phyloP scores from a whole-genome alignment of 768 basidiomycete genomes.

The Podaxis mareebaensis region DNA sequence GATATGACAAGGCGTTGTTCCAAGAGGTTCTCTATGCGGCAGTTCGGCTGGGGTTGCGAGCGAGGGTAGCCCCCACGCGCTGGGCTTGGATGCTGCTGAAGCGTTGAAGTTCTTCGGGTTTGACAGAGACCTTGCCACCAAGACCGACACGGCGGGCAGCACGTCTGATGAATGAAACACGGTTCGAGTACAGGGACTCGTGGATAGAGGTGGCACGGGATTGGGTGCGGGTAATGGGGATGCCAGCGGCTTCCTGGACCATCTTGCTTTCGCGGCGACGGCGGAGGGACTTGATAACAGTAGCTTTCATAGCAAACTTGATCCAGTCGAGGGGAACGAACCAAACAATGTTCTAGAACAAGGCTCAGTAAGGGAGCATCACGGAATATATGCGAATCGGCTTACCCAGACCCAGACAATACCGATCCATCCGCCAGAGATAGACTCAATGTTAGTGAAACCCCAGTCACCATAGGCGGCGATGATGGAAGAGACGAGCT shows the following conservation, averaged over 20 bases:
- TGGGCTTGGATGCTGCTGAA: conserved; percentile 87
- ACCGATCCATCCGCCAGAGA: conserved; percentile 96
- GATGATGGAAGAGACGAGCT: conserved; percentile 94
- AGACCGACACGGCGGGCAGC: conserved; percentile 88
- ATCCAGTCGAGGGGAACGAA: conserved; percentile 94
- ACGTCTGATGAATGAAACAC: conserved; percentile 89
- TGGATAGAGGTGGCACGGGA: conserved; percentile 92
- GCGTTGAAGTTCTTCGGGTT: conserved; percentile 79
- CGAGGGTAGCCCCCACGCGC: conserved; percentile 71
- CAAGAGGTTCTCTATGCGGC: conserved; percentile 6
- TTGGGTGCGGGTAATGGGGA: conserved; percentile 82
- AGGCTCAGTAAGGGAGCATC: neutral
- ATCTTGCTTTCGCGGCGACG: conserved; percentile 54
- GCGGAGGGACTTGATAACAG: conserved; percentile 83
- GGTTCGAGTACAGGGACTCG: conserved; percentile 93
- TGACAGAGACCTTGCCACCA: conserved; percentile 73
- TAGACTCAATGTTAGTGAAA: conserved; percentile 78
- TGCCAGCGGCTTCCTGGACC: conserved; percentile 42
- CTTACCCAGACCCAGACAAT: conserved; percentile 95
- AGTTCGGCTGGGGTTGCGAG: conserved; percentile 61
- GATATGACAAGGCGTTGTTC: neutral
- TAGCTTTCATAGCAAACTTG: conserved; percentile 96
- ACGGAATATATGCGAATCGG: conserved; percentile 17
- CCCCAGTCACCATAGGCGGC: conserved; percentile 94
- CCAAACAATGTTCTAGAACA: conserved; percentile 84